Evolutionary conservation across 1,284 basidiomycete genomes (phyloP).

Genomic region (Boletus semigastroideus): DNA sequence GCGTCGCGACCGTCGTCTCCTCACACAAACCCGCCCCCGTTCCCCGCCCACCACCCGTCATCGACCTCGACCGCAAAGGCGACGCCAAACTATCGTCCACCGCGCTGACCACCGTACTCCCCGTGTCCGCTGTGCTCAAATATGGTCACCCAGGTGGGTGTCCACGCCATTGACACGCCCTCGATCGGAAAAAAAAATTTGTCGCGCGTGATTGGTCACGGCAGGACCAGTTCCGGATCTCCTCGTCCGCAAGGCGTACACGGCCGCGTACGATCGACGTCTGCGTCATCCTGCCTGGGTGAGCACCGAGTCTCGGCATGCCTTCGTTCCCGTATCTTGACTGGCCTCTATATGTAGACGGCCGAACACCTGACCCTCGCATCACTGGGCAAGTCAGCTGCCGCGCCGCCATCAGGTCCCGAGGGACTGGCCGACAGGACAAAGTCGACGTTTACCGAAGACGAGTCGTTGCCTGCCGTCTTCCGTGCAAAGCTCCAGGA

Average conservation of each 20-base stretch:
- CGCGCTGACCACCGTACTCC: constrained; percentile 20
- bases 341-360: constrained; percentile 55
- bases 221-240: constrained; percentile 83
- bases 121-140: constrained; percentile 49
- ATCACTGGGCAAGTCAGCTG: constrained; percentile 57
- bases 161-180: not conserved
- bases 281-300: constrained; percentile 94
- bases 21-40: constrained; percentile 25
- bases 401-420: constrained; percentile 28
- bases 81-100: constrained; percentile 31
- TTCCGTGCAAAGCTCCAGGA: constrained; percentile 89
- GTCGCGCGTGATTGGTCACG: constrained; percentile 2
- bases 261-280: constrained; percentile 88
- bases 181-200: not conserved
- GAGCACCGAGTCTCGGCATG: constrained; percentile 21
- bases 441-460: constrained; percentile 87
- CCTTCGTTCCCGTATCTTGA: not conserved
- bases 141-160: constrained; percentile 69
- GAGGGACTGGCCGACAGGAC: constrained; percentile 61
- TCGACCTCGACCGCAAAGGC: constrained; percentile 40
- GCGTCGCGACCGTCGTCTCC: constrained; percentile 52
- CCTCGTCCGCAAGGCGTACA: constrained; percentile 79
- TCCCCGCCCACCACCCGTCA: constrained; percentile 28
- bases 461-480: constrained; percentile 69
- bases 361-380: constrained; percentile 88